Evolutionary conservation across 2,329 filamentous ascomycete genomes (phyloP).

Genomic region (Ophiostoma pallidulum): DNA sequence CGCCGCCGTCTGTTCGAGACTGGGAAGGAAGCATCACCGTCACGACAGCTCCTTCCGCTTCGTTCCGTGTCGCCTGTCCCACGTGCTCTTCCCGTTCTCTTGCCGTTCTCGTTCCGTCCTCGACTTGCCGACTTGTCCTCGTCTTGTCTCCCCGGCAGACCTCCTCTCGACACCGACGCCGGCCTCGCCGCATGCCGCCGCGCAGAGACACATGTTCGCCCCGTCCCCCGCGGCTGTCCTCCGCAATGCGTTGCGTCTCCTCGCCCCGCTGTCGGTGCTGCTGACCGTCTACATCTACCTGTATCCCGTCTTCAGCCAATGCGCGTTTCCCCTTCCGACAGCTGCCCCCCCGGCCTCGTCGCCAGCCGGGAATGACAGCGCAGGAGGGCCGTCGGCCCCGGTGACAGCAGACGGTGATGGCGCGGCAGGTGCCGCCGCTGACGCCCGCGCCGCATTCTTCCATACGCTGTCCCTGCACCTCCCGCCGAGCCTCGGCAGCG

Average conservation of each 20-base stretch:
- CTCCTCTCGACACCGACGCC: too few species aligned
- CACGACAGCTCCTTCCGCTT: background rate
- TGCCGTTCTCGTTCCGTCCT: background rate
- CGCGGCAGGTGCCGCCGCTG: constrained; percentile 4
- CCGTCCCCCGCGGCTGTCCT: constrained; percentile 35
- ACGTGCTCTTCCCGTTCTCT: background rate
- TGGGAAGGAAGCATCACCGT: too few species aligned
- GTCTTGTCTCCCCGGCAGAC: too few species aligned
- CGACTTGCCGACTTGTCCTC: too few species aligned
- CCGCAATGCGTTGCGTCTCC: constrained; percentile 46
- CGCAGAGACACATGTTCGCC: constrained; percentile 46
- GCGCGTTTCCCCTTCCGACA: constrained; percentile 61
- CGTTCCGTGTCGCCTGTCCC: too few species aligned
- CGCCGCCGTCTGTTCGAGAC: too few species aligned
- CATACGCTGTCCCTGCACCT: constrained; percentile 33
- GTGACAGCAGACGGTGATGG: too few species aligned
- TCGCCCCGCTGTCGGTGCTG: constrained; percentile 57
- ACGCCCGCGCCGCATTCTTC: constrained; percentile 24
- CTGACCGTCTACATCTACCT: constrained; percentile 75
- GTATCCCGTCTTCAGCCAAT: constrained; percentile 72
- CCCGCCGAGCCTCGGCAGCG: background rate
- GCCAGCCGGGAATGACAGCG: too few species aligned
- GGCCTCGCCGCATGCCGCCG: constrained; percentile 23
- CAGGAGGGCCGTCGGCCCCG: too few species aligned
- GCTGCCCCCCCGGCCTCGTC: constrained; percentile 6